Base-by-base conservation (phyloP, 2,329 filamentous ascomycete genomes). In the Trichoderma koningiopsis region DNA sequence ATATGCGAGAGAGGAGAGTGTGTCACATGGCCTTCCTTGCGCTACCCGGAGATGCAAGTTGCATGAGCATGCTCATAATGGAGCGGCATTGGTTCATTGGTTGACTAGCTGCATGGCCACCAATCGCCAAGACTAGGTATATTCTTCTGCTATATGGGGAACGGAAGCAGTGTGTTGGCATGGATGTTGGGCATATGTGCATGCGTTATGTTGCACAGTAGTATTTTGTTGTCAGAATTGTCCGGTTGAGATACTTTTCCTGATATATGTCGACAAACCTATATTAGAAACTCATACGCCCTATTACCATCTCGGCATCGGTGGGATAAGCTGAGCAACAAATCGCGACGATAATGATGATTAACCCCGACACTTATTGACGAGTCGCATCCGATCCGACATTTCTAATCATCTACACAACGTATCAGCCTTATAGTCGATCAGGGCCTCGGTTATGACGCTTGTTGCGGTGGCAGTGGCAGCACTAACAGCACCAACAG, bases 11-110 rank as follows among this genome's bases (percentile, higher is more conserved):
- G n/a, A 65, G 33, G 37, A 35, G 37, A 3, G 47, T 33, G 49
- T 24, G 63, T 66, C 63, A 66, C 63, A 58, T 66, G 63, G 52
- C n/a, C 63, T 16, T 24, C n/a, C 53, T 66, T 13, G 53, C 47
- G 37, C 37, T 19, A 66, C 49, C 19, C 24, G 8, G 27, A 58
- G 53, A 58, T 35, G 63, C 53, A 35, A 43, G n/a, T 29, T 66
- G 63, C 63, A 58, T 66, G n/a, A 29, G 63, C 37, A 22, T 57
- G 19, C 37, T 14, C 31, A 7, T 66, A 22, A 40, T 53, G 27
- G 47, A 57, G 53, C 49, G 14, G 57, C 43, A 58, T 57, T 19
- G 6, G 37, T 8, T 47, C 52, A 65, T 58, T 47, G 22, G 37
- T 58, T 35, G 35, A 22, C 27, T 47, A 66, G 43, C 53, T 27